Percentiles rank a stretch among this genome's conserved stretches.
Evolutionary conservation across 495 filamentous ascomycete genomes (phyloP).

Genomic region (Tuber magnatum): DNA sequence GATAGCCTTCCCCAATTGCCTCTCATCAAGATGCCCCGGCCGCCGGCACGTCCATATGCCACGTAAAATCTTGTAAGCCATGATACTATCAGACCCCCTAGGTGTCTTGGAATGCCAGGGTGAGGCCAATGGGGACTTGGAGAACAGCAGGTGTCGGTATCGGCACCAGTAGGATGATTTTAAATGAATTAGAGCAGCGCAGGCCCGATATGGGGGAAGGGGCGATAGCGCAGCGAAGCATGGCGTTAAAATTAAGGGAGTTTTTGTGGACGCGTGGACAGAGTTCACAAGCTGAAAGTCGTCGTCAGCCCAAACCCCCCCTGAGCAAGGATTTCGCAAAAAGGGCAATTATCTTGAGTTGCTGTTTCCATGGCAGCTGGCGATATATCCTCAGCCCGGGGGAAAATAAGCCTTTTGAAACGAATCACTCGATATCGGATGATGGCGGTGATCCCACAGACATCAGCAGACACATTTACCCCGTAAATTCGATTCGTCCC

Average conservation of each 20-base stretch:
- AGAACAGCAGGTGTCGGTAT: neutral
- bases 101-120: neutral
- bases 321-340: neutral
- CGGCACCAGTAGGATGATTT: neutral
- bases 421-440: neutral
- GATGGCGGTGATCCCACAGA: neutral
- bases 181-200: neutral
- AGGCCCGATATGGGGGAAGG: neutral
- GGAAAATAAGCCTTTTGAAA: neutral
- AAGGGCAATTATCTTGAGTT: neutral
- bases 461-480: neutral
- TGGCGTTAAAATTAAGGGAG: neutral
- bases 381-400: neutral
- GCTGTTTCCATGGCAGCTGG: neutral
- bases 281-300: neutral
- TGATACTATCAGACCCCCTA: neutral
- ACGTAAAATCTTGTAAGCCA: neutral
- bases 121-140: neutral
- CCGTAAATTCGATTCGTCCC: neutral
- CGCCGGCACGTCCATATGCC: neutral
- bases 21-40: neutral
- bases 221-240: neutral
- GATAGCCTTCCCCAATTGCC: neutral
- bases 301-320: neutral
- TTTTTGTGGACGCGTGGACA: neutral